Evolutionary conservation across 2,329 filamentous ascomycete genomes (phyloP), one percentile per base, ranked within the genome.

Genomic region (Aspergillus sp.): DNA sequence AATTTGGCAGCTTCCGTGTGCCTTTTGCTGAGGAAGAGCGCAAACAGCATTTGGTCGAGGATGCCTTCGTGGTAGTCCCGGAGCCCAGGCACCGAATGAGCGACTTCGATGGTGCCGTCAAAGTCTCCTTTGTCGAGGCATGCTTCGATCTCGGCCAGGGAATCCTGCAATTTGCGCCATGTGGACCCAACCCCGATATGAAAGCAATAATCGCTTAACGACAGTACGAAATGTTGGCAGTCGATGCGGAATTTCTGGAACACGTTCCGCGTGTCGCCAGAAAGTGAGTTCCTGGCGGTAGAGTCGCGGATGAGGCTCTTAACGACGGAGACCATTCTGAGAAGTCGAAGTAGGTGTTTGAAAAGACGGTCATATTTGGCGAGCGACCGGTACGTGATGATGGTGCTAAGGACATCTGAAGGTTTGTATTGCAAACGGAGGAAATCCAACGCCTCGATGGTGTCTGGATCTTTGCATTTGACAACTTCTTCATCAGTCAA

Each of bases 381-480:
- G 10, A 97, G 73, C 1, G 87, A 81, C 0, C 78, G 69, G 0
- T 84, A 78, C 0, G 90, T 91, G 40, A 99, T 85, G 55, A 97
- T 80, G 0, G 85, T 78, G 38, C 85, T 79, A 0, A 97, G 76
- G 1, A 89, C 83, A 0, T 81, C 70, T 0, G 91, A 87, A 0
- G 91, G 80, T 38, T 87, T 88, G 72, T 96, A 97, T 43, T 91
- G 88, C 7, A 99, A 76, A 1, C 90, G 84, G 14, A 99, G 77
- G 64, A 99, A 97, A 70, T 97, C 94, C n/a, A 97, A 78, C 0
- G 94, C 94, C 65, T 93, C 86, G 16, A 97, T 80, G 0, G 87
- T 88, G 65, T 89, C 82, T 0, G 90, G 86, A 62, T 97, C 83
- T 79, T 95, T 86, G 69, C 91, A 93, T 56, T 82, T 85, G 48